Evolutionary conservation across 2,329 filamentous ascomycete species (phyloP).

Genomic region (Pleomassaria siparia): DNA sequence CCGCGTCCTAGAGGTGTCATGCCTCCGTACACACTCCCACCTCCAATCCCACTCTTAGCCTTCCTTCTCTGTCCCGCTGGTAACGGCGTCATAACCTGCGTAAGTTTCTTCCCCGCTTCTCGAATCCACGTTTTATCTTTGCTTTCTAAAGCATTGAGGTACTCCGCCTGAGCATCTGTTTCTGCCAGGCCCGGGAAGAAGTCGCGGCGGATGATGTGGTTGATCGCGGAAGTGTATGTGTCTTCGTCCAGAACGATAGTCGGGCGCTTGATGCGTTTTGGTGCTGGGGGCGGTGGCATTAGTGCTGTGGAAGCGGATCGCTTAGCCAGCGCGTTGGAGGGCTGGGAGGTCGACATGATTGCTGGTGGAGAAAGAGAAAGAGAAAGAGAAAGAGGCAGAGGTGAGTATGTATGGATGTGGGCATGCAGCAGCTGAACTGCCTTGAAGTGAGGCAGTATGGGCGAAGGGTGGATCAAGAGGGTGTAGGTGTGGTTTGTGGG

Average conservation of each 20-base stretch:
- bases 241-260: conserved; percentile 90
- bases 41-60: conserved; percentile 11
- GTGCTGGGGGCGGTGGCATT: conserved; percentile 83
- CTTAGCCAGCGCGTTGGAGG: conserved; percentile 67
- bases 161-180: conserved; percentile 84
- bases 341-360: conserved; percentile 29
- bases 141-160: conserved; percentile 86
- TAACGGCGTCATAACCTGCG: conserved; percentile 79
- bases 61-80: conserved; percentile 46
- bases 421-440: conserved; percentile 1
- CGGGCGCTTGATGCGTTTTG: conserved; percentile 90
- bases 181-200: conserved; percentile 93
- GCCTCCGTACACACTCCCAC: conserved; percentile 27
- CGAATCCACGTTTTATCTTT: conserved; percentile 83
- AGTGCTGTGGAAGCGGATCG: conserved; percentile 65
- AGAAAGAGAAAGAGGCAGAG: neutral
- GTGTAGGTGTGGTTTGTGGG: neutral
- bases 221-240: conserved; percentile 84
- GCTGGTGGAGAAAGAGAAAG: neutral
- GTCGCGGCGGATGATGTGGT: conserved; percentile 92
- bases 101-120: conserved; percentile 65
- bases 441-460: neutral
- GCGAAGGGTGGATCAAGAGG: neutral
- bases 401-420: too few species aligned
- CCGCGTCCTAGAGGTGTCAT: conserved; percentile 30